phyloP scores from a whole-genome alignment of 75 land plant genomes.

The Picea glauca region DNA sequence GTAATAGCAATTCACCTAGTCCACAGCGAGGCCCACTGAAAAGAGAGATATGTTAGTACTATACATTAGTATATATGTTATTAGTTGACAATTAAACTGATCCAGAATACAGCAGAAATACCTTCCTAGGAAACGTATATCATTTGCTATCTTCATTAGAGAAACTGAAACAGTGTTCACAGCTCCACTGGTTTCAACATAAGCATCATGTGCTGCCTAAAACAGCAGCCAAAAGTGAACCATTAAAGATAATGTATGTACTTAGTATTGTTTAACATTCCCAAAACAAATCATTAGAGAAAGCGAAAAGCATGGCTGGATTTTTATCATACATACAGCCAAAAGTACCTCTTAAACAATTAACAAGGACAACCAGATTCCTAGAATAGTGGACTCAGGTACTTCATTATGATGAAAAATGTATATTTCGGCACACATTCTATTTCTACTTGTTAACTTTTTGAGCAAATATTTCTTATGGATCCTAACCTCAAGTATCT shows the following conservation, averaged over 20 bases:
- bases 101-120: slow-evolving; percentile 13
- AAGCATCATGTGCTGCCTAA: slow-evolving; percentile 99
- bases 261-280: not conserved
- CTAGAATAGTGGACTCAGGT: too few relatives aligned
- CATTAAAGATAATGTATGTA: not conserved
- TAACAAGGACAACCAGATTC: not conserved
- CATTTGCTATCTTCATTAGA: slow-evolving; percentile 95
- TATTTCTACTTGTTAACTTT: too few relatives aligned
- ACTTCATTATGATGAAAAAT: too few relatives aligned
- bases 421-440: too few relatives aligned
- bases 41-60: not conserved
- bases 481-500: too few relatives aligned
- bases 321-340: not conserved
- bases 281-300: not conserved
- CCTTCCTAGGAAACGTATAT: slow-evolving; percentile 96
- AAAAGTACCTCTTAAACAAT: not conserved
- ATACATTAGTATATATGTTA: not conserved
- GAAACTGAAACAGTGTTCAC: slow-evolving; percentile 88
- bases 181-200: slow-evolving; percentile 96
- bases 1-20: slow-evolving; percentile 89
- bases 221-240: not conserved
- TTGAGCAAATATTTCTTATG: too few relatives aligned
- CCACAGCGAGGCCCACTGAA: slow-evolving; percentile 99
- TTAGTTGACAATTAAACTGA: not conserved
- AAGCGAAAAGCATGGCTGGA: not conserved